Percentiles rank a stretch among this genome's conserved stretches.
phyloP scores from a whole-genome alignment of 108 stramenopile genomes.

The Schizochytrium sp. region DNA sequence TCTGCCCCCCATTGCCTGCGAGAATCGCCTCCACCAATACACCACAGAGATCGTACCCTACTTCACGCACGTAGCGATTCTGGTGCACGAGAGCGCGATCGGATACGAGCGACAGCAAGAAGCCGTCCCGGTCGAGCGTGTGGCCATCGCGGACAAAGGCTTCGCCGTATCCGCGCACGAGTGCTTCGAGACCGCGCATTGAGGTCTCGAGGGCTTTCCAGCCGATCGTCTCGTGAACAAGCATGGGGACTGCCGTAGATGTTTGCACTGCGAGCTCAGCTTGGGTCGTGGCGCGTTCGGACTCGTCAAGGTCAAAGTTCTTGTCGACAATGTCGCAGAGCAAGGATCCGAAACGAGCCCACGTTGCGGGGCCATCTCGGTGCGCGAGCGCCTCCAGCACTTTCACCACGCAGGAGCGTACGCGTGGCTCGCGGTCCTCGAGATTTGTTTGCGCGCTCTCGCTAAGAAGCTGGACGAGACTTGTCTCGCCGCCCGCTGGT shows the following conservation, averaged over 20 bases:
- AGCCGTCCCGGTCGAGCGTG: conserved; percentile 25
- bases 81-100: conserved; percentile 20
- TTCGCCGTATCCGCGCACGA: conserved; percentile 56
- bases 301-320: conserved; percentile 16
- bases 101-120: background rate
- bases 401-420: conserved; percentile 34
- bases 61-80: conserved; percentile 26
- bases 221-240: conserved; percentile 78
- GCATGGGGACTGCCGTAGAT: background rate
- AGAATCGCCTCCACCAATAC: conserved; percentile 26
- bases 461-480: background rate
- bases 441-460: conserved; percentile 6
- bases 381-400: conserved; percentile 37
- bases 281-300: conserved; percentile 30
- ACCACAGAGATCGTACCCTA: conserved; percentile 36
- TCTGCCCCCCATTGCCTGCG: background rate
- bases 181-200: conserved; percentile 72
- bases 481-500: too few species aligned
- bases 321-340: conserved; percentile 1
- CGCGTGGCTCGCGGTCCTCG: conserved; percentile 37
- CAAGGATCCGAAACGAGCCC: background rate
- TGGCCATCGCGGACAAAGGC: conserved; percentile 32
- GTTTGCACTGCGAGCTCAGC: conserved; percentile 24
- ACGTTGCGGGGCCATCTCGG: background rate
- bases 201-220: conserved; percentile 93